Evolutionary conservation across 164 flowering plant species (phyloP), one percentile per base, ranked within the genome.

Genomic region (Nelumbo lutea): DNA sequence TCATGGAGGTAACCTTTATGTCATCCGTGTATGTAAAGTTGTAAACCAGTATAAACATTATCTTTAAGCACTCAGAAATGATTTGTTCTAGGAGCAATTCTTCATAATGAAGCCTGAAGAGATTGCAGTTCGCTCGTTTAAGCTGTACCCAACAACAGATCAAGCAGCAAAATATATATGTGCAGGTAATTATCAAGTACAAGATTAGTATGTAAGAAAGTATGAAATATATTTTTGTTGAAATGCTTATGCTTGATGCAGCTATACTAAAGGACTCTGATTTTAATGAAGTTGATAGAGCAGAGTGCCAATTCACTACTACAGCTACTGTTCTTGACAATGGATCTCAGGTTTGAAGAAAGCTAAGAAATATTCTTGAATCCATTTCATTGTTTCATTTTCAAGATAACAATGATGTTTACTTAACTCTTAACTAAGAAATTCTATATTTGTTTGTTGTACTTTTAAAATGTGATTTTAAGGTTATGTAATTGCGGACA

Each of bases 201-300:
- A 53, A 51, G 14, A 13, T 55, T 66, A 47, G 42, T 10, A 15
- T 5, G 0, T 6, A 15, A 62, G 55, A 38, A 10, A 11, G 40
- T 39, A 41, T 9, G 11, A 66, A 40, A 8, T 6, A 14, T 41
- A n/a, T 65, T 11, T 13, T 59, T 42, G 50, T 63, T 66, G 45
- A 60, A 51, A 67, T 44, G 43, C 42, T 72, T 71, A 66, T 71
- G 58, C 61, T 68, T 80, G 69, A 41, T 86, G 90, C 90, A 94
- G 98, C 96, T 53, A 94, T 94, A 74, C 75, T 94, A 55, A 94
- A 94, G 85, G 98, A 88, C 70, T 86, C 97, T 15, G 86, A 84
- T 77, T 94, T 86, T 65, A 82, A 57, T 68, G 95, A 94, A 86
- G 90, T 82, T 70, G 97, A 94, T 76, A 83, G 95, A 86, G 98